Evolutionary conservation across 441 rosid species (phyloP), one percentile per base, ranked within the genome.

Genomic region (Eruca vesicaria): DNA sequence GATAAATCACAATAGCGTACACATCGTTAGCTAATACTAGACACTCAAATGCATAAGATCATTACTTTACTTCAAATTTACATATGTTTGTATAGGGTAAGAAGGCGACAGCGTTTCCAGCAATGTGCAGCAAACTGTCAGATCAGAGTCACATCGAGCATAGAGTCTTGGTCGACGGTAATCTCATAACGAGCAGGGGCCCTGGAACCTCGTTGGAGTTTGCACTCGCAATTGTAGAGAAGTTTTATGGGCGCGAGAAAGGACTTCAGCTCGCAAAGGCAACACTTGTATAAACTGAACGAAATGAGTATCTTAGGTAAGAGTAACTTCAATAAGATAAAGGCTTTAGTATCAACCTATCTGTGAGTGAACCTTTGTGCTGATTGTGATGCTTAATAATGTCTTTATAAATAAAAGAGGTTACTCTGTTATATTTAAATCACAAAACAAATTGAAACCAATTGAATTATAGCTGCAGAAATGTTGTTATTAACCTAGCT

Each of bases 161-260:
- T 82, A 82, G 96, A 74, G 96, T 95, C 33, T 85, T 95, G 66
- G 88, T 95, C 11, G 99, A 92, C 59, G 98, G 99, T 57, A 95
- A 90, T 83, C 98, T 92, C 69, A 80, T 95, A 48, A 95, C 96
- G 35, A 95, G 97, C 80, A 85, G 90, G 73, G 96, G 94, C 2
- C 98, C 99, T 2, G 97, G 99, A 71, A 88, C 98, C 10, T 60
- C 98, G 5, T 75, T 89, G 86, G 98, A 92, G 85, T 94, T 94
- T 74, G 90, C 89, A 8, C 79, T 94, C 43, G 93, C 86, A 7
- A 92, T 90, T 4, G 94, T 92, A 43, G 94, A 92, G 85, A 94
- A 94, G 82, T 74, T 95, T 35, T 86, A 83, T 15, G 98, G 98
- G 38, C 90, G 87, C 9, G 77, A 80, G 53, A 88, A 87, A 72